Evolutionary conservation across 2,329 filamentous ascomycete species (phyloP).

Genomic region (Ascocoryne sarcoides): DNA sequence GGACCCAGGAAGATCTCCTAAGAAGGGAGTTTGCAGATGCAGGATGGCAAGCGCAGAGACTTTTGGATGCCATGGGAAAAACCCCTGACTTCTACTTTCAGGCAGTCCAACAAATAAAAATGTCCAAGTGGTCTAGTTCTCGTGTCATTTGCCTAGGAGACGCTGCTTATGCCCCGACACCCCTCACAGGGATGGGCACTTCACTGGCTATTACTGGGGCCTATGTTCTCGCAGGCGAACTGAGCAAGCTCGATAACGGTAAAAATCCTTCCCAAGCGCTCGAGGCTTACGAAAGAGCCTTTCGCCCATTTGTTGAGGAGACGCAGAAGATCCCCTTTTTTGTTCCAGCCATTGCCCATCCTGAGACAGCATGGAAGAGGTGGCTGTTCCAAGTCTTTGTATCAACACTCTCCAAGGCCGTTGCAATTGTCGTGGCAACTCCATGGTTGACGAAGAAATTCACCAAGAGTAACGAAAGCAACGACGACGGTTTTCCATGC

Average conservation of each 20-base stretch:
- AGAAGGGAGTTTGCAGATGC: slow-evolving; percentile 32
- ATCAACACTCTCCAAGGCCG: not conserved
- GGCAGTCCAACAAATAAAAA: slow-evolving; percentile 34
- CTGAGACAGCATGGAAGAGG: slow-evolving; percentile 2
- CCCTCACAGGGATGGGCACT: slow-evolving; percentile 42
- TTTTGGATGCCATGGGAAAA: slow-evolving; percentile 33
- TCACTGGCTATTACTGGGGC: slow-evolving; percentile 38
- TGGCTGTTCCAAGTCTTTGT: slow-evolving; percentile 3
- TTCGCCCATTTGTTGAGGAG: slow-evolving; percentile 36
- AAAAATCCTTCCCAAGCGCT: slow-evolving; percentile 31
- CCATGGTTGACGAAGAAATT: not conserved
- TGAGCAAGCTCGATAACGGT: slow-evolving; percentile 17
- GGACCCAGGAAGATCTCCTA: slow-evolving; percentile 33
- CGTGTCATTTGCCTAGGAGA: slow-evolving; percentile 45
- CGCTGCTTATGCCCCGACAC: slow-evolving; percentile 41
- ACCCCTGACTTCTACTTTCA: slow-evolving; percentile 34
- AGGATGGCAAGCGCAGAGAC: slow-evolving; percentile 35
- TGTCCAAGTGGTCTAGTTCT: slow-evolving; percentile 34
- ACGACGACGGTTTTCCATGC: slow-evolving; percentile 1
- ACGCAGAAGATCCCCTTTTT: slow-evolving; percentile 27
- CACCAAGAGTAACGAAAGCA: not conserved
- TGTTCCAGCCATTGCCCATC: slow-evolving; percentile 5
- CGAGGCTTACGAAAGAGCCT: slow-evolving; percentile 33
- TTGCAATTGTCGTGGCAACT: not conserved
- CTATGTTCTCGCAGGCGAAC: slow-evolving; percentile 47